phyloP scores from a whole-genome alignment of 2,329 filamentous ascomycete species.

The Penicillium freii region DNA sequence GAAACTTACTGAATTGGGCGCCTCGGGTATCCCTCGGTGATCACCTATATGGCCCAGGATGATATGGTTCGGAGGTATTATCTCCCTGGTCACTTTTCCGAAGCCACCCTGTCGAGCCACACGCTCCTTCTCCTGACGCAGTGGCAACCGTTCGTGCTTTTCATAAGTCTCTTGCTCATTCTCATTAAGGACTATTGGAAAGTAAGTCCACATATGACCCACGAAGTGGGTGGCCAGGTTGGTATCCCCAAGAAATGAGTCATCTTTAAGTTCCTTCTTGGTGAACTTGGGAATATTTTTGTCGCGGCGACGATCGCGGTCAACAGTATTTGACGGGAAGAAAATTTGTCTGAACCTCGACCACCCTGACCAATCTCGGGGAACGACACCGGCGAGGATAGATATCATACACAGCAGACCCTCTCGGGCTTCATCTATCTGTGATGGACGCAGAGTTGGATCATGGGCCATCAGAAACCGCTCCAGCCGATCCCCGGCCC shows the following conservation, averaged over 20 bases:
- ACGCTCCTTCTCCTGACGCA: neutral
- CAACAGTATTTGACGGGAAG: neutral
- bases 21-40: neutral
- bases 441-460: neutral
- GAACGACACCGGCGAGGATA: slow-evolving; percentile 8
- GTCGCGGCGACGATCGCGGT: slow-evolving; percentile 2
- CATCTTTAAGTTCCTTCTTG: neutral
- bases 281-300: slow-evolving; percentile 5
- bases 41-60: neutral
- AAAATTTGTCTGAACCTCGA: slow-evolving; percentile 11
- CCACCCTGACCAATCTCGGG: slow-evolving; percentile 12
- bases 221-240: neutral
- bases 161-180: neutral
- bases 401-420: slow-evolving; percentile 14
- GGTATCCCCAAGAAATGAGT: neutral
- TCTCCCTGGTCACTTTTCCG: neutral
- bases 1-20: neutral
- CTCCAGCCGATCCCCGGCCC: slow-evolving; percentile 9
- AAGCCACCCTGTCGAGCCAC: neutral
- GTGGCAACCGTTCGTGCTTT: neutral
- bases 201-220: neutral
- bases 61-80: neutral
- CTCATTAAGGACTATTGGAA: neutral
- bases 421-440: neutral
- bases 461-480: slow-evolving; percentile 6